phyloP scores from a whole-genome alignment of 768 basidiomycete genomes.

The Sporobolomyces phaffii region DNA sequence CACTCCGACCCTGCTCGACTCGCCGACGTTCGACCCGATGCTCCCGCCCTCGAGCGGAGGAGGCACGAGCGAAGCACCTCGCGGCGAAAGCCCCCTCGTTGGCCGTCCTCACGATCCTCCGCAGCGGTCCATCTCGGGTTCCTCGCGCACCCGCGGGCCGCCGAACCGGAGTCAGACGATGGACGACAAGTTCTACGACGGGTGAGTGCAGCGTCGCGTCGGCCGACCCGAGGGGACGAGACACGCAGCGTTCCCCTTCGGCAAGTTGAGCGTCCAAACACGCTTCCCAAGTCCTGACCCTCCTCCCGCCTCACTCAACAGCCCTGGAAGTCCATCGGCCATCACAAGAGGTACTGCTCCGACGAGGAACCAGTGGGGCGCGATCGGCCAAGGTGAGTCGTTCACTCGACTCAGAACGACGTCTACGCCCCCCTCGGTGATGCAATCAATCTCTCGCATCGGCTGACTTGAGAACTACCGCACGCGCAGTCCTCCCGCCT shows the following conservation, averaged over 20 bases:
- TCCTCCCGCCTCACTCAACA: neutral
- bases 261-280: neutral
- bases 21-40: slow-evolving; percentile 11
- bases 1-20: slow-evolving; percentile 9
- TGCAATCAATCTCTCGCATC: too few species aligned
- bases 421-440: neutral
- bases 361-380: slow-evolving; percentile 21
- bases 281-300: neutral
- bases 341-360: slow-evolving; percentile 24
- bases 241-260: too few species aligned
- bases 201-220: too few species aligned
- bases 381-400: slow-evolving; percentile 24
- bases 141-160: slow-evolving; percentile 14
- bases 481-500: neutral
- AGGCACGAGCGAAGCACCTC: neutral
- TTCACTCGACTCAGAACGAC: too few species aligned
- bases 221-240: too few species aligned
- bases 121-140: neutral
- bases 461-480: too few species aligned
- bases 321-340: slow-evolving; percentile 27
- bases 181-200: slow-evolving; percentile 31
- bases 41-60: neutral
- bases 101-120: slow-evolving; percentile 1
- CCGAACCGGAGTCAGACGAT: slow-evolving; percentile 24
- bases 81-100: neutral